phyloP scores from a whole-genome alignment of 148 eudicot genomes.

The Heliamphora exappendiculata region DNA sequence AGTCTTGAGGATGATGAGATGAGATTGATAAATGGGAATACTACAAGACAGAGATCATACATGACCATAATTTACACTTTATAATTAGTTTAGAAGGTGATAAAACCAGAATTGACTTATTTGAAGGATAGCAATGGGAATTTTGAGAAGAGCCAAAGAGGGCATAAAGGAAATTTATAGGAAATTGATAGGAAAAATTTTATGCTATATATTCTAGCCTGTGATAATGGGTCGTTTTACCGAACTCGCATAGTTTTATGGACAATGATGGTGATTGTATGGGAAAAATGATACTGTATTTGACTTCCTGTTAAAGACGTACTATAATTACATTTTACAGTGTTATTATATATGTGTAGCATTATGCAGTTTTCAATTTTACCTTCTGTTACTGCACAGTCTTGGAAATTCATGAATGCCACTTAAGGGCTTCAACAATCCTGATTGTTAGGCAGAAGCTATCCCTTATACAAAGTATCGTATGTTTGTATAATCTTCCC shows the following conservation, averaged over 20 bases:
- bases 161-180: not conserved
- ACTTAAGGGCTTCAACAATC: not conserved
- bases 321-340: not conserved
- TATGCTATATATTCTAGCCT: not conserved
- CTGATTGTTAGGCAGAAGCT: not conserved
- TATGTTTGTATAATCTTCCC: not conserved
- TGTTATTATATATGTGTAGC: not conserved
- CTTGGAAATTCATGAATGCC: not conserved
- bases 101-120: not conserved
- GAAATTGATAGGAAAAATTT: not conserved
- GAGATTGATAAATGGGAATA: not conserved
- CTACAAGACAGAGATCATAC: not conserved
- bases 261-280: not conserved
- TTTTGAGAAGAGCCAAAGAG: not conserved
- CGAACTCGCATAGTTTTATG: not conserved
- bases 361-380: not conserved
- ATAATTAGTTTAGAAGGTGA: not conserved
- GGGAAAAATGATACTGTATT: not conserved
- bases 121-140: not conserved
- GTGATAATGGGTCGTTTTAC: not conserved
- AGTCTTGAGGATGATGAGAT: not conserved
- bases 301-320: not conserved
- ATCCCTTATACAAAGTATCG: not conserved
- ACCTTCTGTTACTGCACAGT: not conserved
- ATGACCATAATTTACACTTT: not conserved